Evolutionary conservation across 2,329 filamentous ascomycete genomes (phyloP).

Genomic region (Penicillium hesseltinei): DNA sequence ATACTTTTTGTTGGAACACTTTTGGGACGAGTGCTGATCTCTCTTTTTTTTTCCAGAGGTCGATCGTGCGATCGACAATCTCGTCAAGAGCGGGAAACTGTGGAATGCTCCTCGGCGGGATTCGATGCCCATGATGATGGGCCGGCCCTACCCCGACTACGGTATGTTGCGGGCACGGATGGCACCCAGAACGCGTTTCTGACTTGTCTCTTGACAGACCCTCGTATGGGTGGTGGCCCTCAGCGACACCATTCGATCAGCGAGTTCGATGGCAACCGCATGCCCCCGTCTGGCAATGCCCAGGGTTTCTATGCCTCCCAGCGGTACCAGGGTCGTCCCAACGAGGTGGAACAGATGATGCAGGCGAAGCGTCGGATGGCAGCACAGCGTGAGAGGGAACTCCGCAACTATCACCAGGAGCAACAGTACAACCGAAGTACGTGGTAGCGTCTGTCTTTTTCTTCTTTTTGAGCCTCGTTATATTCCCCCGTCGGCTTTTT

Average conservation of each 20-base stretch:
- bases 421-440: slow-evolving; percentile 99
- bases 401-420: slow-evolving; percentile 99
- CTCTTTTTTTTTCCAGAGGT: slow-evolving; percentile 66
- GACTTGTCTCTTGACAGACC: slow-evolving; percentile 54
- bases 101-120: slow-evolving; percentile 75
- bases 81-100: slow-evolving; percentile 94
- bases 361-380: slow-evolving; percentile 99
- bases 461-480: slow-evolving; percentile 35
- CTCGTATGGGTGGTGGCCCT: slow-evolving; percentile 63
- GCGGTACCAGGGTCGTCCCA: slow-evolving; percentile 82
- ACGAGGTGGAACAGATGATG: slow-evolving; percentile 96
- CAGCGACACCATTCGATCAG: slow-evolving; percentile 80
- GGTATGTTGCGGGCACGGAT: slow-evolving; percentile 50
- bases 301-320: slow-evolving; percentile 95
- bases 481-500: slow-evolving; percentile 28
- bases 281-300: slow-evolving; percentile 72
- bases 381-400: slow-evolving; percentile 96
- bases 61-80: slow-evolving; percentile 90
- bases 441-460: slow-evolving; percentile 43
- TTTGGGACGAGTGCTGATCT: slow-evolving; percentile 26
- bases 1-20: neutral
- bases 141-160: slow-evolving; percentile 58
- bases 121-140: slow-evolving; percentile 66
- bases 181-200: slow-evolving; percentile 24
- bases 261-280: slow-evolving; percentile 76